A percentile compares a stretch with the other conserved stretches of the same genome.
Evolutionary conservation across 2,329 filamentous ascomycete genomes (phyloP).

Genomic region (Ceratocystis alfenasii): DNA sequence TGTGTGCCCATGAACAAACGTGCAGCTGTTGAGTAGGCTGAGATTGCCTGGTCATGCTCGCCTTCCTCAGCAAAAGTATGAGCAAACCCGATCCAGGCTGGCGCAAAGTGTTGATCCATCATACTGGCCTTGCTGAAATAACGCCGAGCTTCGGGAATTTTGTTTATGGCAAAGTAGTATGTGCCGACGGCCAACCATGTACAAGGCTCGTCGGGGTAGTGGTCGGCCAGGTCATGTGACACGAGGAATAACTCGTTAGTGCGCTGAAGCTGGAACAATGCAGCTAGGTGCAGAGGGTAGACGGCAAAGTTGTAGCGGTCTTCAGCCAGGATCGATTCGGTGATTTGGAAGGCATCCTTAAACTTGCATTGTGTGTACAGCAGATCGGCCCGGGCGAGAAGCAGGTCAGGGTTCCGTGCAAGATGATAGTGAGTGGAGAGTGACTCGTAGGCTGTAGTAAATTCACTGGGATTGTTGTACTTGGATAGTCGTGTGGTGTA

Average conservation of each 20-base stretch:
- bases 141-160: constrained; percentile 82
- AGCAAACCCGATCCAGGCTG: constrained; percentile 97
- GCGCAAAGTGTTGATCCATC: constrained; percentile 94
- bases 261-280: constrained; percentile 73
- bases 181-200: constrained; percentile 90
- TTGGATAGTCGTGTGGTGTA: constrained; percentile 94
- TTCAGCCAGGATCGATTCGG: constrained; percentile 64
- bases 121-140: constrained; percentile 97
- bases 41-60: constrained; percentile 96
- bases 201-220: constrained; percentile 78
- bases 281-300: constrained; percentile 84
- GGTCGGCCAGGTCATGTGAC: constrained; percentile 83
- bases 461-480: constrained; percentile 75
- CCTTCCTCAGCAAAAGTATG: constrained; percentile 97
- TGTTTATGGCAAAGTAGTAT: constrained; percentile 82
- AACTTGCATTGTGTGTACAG: constrained; percentile 93
- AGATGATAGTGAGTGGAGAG: constrained; percentile 90
- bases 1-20: constrained; percentile 94
- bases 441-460: constrained; percentile 76
- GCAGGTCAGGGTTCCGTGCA: constrained; percentile 72
- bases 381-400: constrained; percentile 79
- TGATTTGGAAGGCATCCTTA: constrained; percentile 72
- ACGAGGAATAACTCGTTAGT: constrained; percentile 86
- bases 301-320: constrained; percentile 84
- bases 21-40: constrained; percentile 90